Evolutionary conservation across 2,329 filamentous ascomycete genomes (phyloP).

Genomic region (Pseudocercospora musae): DNA sequence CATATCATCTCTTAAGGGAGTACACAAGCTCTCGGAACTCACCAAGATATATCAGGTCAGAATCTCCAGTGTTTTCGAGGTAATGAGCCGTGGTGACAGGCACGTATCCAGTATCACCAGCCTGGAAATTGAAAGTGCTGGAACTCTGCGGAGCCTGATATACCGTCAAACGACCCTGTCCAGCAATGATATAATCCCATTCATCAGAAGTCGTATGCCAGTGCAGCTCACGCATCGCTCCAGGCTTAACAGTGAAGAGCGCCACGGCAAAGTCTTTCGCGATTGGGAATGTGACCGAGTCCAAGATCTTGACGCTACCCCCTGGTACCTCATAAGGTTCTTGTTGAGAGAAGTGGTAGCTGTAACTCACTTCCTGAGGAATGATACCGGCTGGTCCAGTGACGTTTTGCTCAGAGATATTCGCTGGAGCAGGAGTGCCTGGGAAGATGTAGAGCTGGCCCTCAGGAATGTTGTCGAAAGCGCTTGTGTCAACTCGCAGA

Average conservation of each 20-base stretch:
- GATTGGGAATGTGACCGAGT: conserved; percentile 56
- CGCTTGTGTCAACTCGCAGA: conserved; percentile 38
- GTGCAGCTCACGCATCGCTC: conserved; percentile 64
- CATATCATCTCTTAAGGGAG: not conserved
- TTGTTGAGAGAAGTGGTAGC: conserved; percentile 48
- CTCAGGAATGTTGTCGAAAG: conserved; percentile 39
- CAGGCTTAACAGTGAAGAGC: conserved; percentile 57
- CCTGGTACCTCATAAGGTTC: conserved; percentile 52
- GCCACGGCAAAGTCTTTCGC: conserved; percentile 55
- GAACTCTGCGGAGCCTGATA: conserved; percentile 51
- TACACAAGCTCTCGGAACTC: not conserved
- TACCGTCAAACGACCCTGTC: conserved; percentile 55
- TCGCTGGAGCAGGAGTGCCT: conserved; percentile 37
- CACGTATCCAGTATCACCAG: conserved; percentile 60
- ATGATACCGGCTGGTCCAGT: conserved; percentile 34
- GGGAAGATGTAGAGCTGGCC: conserved; percentile 45
- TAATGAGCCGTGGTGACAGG: conserved; percentile 56
- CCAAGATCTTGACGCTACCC: conserved; percentile 58
- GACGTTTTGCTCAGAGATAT: conserved; percentile 45
- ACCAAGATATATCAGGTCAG: conserved; percentile 55
- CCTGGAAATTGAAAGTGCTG: conserved; percentile 58
- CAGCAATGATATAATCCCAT: conserved; percentile 59
- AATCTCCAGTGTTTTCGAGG: conserved; percentile 58
- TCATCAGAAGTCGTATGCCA: conserved; percentile 61
- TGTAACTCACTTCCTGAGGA: conserved; percentile 34